These are phyloP conservation scores for Nothophoma quercina DNA, from an alignment of 2,329 filamentous ascomycete species.

Conservation along the genomic window DNA sequence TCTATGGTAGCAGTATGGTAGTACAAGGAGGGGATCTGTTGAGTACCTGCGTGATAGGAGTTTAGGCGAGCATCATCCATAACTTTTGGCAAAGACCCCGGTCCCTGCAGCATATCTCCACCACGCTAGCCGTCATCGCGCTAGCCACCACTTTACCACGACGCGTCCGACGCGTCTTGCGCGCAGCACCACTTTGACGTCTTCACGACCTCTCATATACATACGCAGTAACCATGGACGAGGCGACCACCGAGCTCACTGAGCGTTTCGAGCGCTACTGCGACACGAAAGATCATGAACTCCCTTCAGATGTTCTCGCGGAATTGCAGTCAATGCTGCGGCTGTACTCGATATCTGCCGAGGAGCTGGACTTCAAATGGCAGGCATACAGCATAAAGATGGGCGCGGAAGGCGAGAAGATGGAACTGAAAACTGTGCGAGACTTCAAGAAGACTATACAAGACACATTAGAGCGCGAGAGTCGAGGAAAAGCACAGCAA, in stretches of 20 bases:
- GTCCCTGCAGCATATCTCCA: slow-evolving; percentile 25
- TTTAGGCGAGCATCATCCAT: slow-evolving; percentile 10
- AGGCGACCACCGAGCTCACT: slow-evolving; percentile 61
- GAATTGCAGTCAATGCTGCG: slow-evolving; percentile 88
- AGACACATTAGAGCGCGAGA: slow-evolving; percentile 80
- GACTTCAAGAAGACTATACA: slow-evolving; percentile 88
- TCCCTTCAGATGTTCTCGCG: slow-evolving; percentile 78
- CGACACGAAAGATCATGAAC: slow-evolving; percentile 56
- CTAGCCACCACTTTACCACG: slow-evolving; percentile 32
- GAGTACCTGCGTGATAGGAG: slow-evolving; percentile 12
- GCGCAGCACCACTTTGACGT: slow-evolving; percentile 14
- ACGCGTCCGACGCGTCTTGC: slow-evolving; percentile 42
- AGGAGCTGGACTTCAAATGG: slow-evolving; percentile 98
- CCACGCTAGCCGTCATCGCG: slow-evolving; percentile 24
- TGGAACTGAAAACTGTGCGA: slow-evolving; percentile 74
- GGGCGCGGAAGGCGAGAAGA: slow-evolving; percentile 77
- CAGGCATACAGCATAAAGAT: slow-evolving; percentile 97
- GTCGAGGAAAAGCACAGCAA: slow-evolving; percentile 70
- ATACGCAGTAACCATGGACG: slow-evolving; percentile 54
- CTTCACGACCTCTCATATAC: slow-evolving; percentile 5
- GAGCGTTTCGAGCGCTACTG: slow-evolving; percentile 69
- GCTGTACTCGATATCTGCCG: slow-evolving; percentile 78
- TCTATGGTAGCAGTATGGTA: neutral
- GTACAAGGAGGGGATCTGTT: neutral
- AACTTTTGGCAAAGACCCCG: slow-evolving; percentile 25